A percentile compares a stretch with the other conserved stretches of the same genome.
These are phyloP conservation scores for Skeletonema potamos DNA, from an alignment of 108 stramenopile species.

Conservation along the genomic window DNA sequence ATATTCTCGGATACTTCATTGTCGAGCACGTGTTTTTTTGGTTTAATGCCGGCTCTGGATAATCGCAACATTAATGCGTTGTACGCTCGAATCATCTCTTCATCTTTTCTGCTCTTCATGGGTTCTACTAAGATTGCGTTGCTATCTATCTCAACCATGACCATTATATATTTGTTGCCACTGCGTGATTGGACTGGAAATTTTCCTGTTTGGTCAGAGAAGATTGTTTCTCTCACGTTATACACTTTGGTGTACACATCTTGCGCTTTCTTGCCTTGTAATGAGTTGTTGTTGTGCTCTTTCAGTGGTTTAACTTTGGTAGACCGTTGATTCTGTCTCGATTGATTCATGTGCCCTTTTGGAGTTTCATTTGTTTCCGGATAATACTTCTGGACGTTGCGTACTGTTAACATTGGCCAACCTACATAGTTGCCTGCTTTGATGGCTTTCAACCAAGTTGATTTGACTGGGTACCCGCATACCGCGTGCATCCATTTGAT, in stretches of 20 bases:
- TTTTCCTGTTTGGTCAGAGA: conserved; percentile 28
- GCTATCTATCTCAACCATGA: conserved; percentile 28
- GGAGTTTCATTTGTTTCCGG: conserved; percentile 16
- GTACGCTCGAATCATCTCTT: conserved; percentile 21
- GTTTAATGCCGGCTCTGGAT: conserved; percentile 3
- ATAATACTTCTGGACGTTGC: conserved; percentile 11
- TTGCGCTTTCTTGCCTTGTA: conserved; percentile 7
- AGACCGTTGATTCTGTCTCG: conserved; percentile 15
- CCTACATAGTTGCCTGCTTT: conserved; percentile 17
- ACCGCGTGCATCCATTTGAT: conserved; percentile 4
- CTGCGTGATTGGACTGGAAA: conserved; percentile 1
- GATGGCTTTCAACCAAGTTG: conserved; percentile 22
- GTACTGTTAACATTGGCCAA: conserved; percentile 18
- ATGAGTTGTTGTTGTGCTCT: background rate
- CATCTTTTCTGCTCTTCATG: conserved; percentile 24
- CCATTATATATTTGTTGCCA: conserved; percentile 23
- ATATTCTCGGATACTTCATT: conserved; percentile 8
- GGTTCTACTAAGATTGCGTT: conserved; percentile 32
- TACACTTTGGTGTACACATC: conserved; percentile 9
- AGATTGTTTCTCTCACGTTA: conserved; percentile 4
- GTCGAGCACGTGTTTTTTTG: conserved; percentile 23
- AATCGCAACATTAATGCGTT: background rate
- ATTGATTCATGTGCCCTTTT: conserved; percentile 15
- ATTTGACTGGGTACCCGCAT: background rate
- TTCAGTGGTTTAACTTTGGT: conserved; percentile 18